Evolutionary conservation across 1,139 yeast genomes (phyloP).

Genomic region (Hansenula sp.): DNA sequence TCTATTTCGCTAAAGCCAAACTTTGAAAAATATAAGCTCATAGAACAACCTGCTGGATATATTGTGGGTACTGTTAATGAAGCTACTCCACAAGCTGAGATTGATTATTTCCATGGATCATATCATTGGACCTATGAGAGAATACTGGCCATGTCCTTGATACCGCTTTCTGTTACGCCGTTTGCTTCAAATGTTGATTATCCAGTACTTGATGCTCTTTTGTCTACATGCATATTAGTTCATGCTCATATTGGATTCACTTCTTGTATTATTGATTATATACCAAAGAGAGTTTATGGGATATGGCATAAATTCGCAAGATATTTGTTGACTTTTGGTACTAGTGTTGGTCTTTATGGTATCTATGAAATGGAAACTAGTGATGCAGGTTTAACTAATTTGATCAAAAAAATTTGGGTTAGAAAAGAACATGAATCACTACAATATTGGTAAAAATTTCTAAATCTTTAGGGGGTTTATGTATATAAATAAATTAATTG

Average conservation of each 20-base stretch:
- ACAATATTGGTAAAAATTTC: background rate
- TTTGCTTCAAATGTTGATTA: constrained; percentile 59
- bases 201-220: constrained; percentile 68
- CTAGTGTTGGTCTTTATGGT: constrained; percentile 73
- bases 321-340: constrained; percentile 63
- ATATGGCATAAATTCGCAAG: constrained; percentile 60
- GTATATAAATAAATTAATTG: no score
- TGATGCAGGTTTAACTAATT: constrained; percentile 53
- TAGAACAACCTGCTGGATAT: constrained; percentile 64
- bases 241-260: constrained; percentile 82
- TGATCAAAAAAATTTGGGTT: constrained; percentile 43
- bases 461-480: background rate
- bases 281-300: constrained; percentile 82
- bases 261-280: constrained; percentile 84
- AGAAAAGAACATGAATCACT: constrained; percentile 2
- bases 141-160: constrained; percentile 55
- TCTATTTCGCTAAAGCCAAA: constrained; percentile 34
- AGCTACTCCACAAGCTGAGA: constrained; percentile 60
- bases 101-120: constrained; percentile 69
- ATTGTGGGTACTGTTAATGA: constrained; percentile 77
- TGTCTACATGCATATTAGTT: constrained; percentile 57
- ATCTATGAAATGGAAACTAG: constrained; percentile 74
- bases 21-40: constrained; percentile 41
- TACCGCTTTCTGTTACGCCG: constrained; percentile 76
- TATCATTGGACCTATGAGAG: constrained; percentile 89